Percentiles rank a stretch among this genome's conserved stretches.
Evolutionary conservation across 495 filamentous ascomycete genomes (phyloP).

Genomic region (Penicillium parvum): DNA sequence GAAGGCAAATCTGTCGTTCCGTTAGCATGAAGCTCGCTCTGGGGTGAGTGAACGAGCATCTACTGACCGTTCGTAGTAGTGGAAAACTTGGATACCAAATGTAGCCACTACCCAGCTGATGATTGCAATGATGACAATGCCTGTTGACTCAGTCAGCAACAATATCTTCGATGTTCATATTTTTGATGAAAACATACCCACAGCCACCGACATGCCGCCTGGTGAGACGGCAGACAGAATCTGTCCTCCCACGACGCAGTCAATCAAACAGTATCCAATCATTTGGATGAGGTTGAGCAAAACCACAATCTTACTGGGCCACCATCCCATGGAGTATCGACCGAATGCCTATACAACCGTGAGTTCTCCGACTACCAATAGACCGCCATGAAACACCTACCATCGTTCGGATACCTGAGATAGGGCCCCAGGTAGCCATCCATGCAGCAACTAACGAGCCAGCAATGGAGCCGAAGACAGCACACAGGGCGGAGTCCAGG

Average conservation of each 20-base stretch:
- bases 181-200: constrained; percentile 37
- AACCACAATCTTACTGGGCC: constrained; percentile 70
- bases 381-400: constrained; percentile 21
- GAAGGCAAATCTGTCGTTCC: constrained; percentile 54
- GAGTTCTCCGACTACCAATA: constrained; percentile 3
- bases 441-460: constrained; percentile 60
- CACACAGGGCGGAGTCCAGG: constrained; percentile 59
- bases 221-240: constrained; percentile 68
- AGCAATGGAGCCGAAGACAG: constrained; percentile 58
- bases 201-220: constrained; percentile 58
- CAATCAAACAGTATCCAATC: constrained; percentile 67
- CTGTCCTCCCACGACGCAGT: constrained; percentile 68
- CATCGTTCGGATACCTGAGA: constrained; percentile 68
- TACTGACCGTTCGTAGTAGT: constrained; percentile 62
- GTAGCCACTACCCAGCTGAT: constrained; percentile 65
- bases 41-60: no score
- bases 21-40: neutral
- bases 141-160: constrained; percentile 23
- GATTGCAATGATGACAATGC: constrained; percentile 64
- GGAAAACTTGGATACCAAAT: constrained; percentile 69
- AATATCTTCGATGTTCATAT: neutral
- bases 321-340: constrained; percentile 75
- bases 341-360: constrained; percentile 51
- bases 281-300: constrained; percentile 67
- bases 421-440: constrained; percentile 69